phyloP scores from a whole-genome alignment of 495 filamentous ascomycete species.

The Lophium mytilinum region DNA sequence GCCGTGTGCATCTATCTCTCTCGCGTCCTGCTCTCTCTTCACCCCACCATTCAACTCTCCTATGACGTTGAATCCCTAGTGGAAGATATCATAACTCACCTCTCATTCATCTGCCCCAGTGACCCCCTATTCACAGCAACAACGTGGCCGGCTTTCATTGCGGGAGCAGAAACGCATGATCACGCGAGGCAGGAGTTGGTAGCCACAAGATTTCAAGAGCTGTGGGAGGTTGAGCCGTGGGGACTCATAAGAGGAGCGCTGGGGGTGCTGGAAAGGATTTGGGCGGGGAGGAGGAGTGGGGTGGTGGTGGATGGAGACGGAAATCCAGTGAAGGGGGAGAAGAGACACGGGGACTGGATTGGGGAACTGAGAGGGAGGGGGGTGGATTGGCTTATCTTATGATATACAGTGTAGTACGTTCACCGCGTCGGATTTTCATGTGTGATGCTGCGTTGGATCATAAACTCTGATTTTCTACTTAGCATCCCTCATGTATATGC shows the following conservation, averaged over 20 bases:
- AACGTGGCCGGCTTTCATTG: constrained; percentile 19
- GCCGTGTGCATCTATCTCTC: constrained; percentile 22
- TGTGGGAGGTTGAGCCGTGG: constrained; percentile 18
- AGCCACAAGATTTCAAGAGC: constrained; percentile 7
- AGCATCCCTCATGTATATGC: no score
- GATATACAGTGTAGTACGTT: no score
- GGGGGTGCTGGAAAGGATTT: constrained; percentile 11
- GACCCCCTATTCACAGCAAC: constrained; percentile 19
- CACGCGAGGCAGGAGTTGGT: constrained; percentile 9
- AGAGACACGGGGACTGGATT: no score
- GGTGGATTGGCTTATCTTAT: no score
- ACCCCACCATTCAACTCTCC: constrained; percentile 7
- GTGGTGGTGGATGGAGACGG: no score
- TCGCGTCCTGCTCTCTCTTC: constrained; percentile 3
- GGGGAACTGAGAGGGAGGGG: no score
- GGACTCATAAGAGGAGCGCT: constrained; percentile 17
- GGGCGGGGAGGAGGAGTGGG: constrained; percentile 4
- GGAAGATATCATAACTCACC: constrained; percentile 11
- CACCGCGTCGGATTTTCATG: no score
- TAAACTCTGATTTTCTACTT: no score
- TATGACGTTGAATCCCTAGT: constrained; percentile 11
- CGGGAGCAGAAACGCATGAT: constrained; percentile 15
- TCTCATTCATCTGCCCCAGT: constrained; percentile 10
- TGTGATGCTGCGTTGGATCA: no score
- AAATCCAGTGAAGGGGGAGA: no score